Percentiles rank a stretch among this genome's conserved stretches.
Evolutionary conservation across 225 moss, liverwort and hornwort species (phyloP).

Genomic region (Marchantia paleacea): DNA sequence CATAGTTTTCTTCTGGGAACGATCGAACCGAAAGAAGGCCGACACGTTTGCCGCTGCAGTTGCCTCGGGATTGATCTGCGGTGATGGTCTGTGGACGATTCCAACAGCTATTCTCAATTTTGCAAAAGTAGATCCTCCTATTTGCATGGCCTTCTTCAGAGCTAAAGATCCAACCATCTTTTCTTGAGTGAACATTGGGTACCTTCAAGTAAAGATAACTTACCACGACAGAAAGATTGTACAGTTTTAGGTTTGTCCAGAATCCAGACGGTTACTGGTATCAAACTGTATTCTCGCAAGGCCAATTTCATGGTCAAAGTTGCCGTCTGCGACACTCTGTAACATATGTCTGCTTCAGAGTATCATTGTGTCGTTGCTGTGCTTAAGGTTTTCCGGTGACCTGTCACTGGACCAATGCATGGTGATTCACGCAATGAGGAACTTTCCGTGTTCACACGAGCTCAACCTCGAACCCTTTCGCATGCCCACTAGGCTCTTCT

Average conservation of each 20-base stretch:
- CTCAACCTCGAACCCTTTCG: too few relatives aligned
- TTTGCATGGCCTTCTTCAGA: constrained; percentile 45
- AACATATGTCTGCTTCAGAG: too few relatives aligned
- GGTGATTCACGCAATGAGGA: too few relatives aligned
- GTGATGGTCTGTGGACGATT: constrained; percentile 50
- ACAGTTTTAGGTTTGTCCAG: not conserved
- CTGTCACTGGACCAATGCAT: too few relatives aligned
- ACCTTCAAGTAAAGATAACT: not conserved
- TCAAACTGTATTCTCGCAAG: not conserved
- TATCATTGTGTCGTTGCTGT: too few relatives aligned
- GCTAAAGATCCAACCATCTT: constrained; percentile 16
- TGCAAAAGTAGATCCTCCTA: constrained; percentile 37
- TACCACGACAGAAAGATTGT: not conserved
- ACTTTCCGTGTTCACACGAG: too few relatives aligned
- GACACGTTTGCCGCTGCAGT: constrained; percentile 31
- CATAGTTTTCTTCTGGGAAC: constrained; percentile 35
- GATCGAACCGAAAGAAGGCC: constrained; percentile 26
- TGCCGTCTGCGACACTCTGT: too few relatives aligned
- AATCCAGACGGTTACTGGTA: not conserved
- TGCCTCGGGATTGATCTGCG: constrained; percentile 48
- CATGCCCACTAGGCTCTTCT: too few relatives aligned
- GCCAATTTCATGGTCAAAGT: too few relatives aligned
- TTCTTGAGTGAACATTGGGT: not conserved
- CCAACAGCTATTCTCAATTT: constrained; percentile 43
- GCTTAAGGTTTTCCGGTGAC: too few relatives aligned